These are phyloP conservation scores for Mucor lusitanicus DNA, from an alignment of 371 early-diverging fungal species.

Conservation along the genomic window DNA sequence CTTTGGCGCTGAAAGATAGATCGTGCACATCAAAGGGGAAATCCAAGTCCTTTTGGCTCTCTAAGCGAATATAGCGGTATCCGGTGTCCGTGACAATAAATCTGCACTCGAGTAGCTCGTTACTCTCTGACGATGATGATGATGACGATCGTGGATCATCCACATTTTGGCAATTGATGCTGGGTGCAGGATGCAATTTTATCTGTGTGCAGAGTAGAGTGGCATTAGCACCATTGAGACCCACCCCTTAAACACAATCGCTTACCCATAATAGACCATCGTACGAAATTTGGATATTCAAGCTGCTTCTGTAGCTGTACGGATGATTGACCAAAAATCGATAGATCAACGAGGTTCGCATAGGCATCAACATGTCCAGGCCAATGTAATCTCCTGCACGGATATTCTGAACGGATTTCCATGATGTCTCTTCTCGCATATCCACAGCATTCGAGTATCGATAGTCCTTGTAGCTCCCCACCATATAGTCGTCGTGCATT, in stretches of 20 bases:
- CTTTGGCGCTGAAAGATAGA: conserved; percentile 45
- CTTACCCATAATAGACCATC: conserved; percentile 52
- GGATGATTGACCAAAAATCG: conserved; percentile 46
- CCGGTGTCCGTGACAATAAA: conserved; percentile 46
- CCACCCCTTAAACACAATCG: too few relatives aligned
- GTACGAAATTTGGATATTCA: conserved; percentile 44
- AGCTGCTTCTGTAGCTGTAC: conserved; percentile 27
- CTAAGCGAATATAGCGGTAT: conserved; percentile 50
- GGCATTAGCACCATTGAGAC: too few relatives aligned
- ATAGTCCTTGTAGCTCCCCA: neutral
- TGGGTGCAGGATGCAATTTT: conserved; percentile 22
- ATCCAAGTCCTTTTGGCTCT: conserved; percentile 38
- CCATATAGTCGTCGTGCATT: conserved; percentile 51
- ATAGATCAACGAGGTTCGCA: conserved; percentile 50
- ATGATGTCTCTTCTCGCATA: conserved; percentile 40
- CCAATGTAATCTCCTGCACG: conserved; percentile 64
- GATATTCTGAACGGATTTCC: conserved; percentile 42
- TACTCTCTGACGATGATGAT: neutral
- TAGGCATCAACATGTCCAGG: conserved; percentile 58
- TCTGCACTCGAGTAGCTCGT: conserved; percentile 32
- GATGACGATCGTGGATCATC: neutral
- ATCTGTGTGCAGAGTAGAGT: conserved; percentile 12
- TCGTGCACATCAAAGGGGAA: conserved; percentile 45
- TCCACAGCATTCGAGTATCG: conserved; percentile 59
- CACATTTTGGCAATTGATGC: conserved; percentile 13